Evolutionary conservation across 2,329 filamentous ascomycete genomes (phyloP).

Genomic region (Neopestalotiopsis rosae): DNA sequence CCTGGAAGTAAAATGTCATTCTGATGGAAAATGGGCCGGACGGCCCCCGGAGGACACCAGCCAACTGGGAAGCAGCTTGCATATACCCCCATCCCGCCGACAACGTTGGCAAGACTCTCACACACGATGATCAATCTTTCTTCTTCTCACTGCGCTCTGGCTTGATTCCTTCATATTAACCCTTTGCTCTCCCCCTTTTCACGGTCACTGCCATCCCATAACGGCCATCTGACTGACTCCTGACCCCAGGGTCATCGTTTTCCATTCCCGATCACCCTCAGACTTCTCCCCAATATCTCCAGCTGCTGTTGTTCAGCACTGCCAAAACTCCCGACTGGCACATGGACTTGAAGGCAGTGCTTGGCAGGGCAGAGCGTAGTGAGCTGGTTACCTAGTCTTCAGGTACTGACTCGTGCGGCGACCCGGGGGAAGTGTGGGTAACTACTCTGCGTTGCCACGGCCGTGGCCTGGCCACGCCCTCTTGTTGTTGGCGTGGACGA

Average conservation of each 20-base stretch:
- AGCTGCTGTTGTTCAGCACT: background rate
- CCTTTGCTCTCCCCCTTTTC: background rate
- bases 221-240: too few species aligned
- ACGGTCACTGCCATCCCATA: too few species aligned
- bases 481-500: background rate
- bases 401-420: background rate
- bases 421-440: background rate
- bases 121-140: background rate
- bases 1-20: background rate
- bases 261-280: too few species aligned
- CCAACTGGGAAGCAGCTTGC: conserved; percentile 5
- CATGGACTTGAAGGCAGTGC: background rate
- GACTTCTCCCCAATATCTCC: background rate
- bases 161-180: background rate
- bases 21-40: background rate
- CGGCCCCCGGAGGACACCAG: background rate
- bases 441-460: background rate
- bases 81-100: background rate
- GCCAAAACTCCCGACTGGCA: background rate
- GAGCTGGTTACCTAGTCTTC: background rate
- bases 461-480: background rate
- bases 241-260: too few species aligned
- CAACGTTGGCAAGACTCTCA: background rate
- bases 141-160: background rate
- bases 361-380: background rate